Base-by-base conservation (phyloP, 2,329 filamentous ascomycete species). In the Cytospora paraplurivora region DNA sequence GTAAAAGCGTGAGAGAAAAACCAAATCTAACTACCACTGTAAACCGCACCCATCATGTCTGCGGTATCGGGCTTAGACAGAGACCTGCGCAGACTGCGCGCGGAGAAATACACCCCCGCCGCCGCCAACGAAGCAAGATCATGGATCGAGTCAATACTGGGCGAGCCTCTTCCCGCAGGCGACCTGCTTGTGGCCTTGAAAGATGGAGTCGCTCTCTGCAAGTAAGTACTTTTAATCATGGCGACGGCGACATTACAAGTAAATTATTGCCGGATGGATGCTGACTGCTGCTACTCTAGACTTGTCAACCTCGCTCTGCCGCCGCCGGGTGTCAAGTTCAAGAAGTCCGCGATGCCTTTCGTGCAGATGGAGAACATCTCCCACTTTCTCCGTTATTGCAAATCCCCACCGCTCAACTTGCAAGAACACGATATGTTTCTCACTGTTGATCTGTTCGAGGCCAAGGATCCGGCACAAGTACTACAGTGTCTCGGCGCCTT, bases 281-380 rank as follows among this genome's bases (percentile, higher is more conserved):
- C 59, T 60, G 41, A 51, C 21, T 51, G 27, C 55, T 49, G 5
- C 33, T 56, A 2, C 17, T 7, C 38, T 68, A 95, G 92, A 72
- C 87, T 98, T 59, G 85, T 92, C 71, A 98, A 97, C 73, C 82
- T 94, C 62, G 90, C 86, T 37, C 77, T 90, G 44, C 90, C 91
- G 33, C 85, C 88, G 17, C 91, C 91, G 0, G 89, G 89, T 37
- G 85, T 97, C 77, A 92, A 89, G 75, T 98, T 90, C 84, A 98
- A 98, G 78, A 83, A 89, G 73, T 97, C 93, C 1, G 79, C 87
- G 49, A 98, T 98, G 94, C 95, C 95, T 0, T 99, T 99, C 74
- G 94, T 98, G 49, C 95, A 99, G 77, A 98, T 98, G 93, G 95
- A 99, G 76, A 99, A 99, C 75, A 97, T 99, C 73, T 96, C 93